Conservation (phyloP, 1,139 yeast species). For the Pichia inconspicua region DNA sequence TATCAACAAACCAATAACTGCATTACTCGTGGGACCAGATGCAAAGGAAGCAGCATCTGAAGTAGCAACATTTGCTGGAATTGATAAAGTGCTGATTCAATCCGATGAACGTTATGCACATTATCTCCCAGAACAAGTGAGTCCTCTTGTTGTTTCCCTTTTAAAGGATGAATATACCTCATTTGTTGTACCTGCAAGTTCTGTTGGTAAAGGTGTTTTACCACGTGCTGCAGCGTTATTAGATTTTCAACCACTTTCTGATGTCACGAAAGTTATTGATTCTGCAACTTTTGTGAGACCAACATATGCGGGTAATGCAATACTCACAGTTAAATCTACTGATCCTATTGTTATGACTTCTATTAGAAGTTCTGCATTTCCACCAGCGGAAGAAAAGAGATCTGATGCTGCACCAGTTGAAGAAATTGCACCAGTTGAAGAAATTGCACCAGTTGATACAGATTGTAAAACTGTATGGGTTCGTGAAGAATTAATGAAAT, state of each 20-base stretch:
- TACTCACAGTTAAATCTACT: constrained; percentile 67
- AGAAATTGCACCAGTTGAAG: constrained; percentile 36
- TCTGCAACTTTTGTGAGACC: constrained; percentile 76
- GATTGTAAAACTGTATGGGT: constrained; percentile 46
- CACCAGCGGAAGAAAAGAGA: constrained; percentile 41
- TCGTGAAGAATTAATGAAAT: constrained; percentile 61
- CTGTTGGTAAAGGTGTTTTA: constrained; percentile 78
- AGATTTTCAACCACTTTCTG: constrained; percentile 84
- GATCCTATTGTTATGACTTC: constrained; percentile 65
- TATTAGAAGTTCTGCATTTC: constrained; percentile 80
- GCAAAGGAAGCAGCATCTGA: constrained; percentile 36
- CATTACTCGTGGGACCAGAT: constrained; percentile 50
- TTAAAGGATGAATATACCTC: constrained; percentile 47
- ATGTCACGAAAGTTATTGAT: constrained; percentile 60
- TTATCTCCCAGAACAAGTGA: constrained; percentile 56
- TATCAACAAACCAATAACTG: constrained; percentile 58
- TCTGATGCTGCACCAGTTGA: constrained; percentile 39
- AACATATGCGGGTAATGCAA: constrained; percentile 92
- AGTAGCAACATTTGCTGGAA: constrained; percentile 33
- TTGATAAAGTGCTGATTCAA: constrained; percentile 44
- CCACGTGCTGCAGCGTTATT: constrained; percentile 84
- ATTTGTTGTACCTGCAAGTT: constrained; percentile 72
- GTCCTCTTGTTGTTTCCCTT: constrained; percentile 48
- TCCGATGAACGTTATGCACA: constrained; percentile 44
- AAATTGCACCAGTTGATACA: constrained; percentile 33